Base-by-base conservation (phyloP, 495 filamentous ascomycete species). In the Penicillium egyptiacum region DNA sequence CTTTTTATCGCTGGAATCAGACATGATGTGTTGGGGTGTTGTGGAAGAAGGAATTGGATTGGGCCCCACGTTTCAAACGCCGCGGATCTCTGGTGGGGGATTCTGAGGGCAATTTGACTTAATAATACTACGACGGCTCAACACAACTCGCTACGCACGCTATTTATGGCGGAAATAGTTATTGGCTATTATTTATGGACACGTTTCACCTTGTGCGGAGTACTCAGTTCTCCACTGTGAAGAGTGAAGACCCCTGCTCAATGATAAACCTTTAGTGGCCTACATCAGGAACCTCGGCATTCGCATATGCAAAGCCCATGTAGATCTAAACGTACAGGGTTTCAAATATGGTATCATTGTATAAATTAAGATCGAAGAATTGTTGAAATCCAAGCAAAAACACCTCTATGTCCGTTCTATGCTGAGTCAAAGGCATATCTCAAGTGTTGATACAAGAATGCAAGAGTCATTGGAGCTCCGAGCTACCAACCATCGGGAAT, bases 1-100 rank as follows among this genome's bases (percentile, higher is more conserved):
- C 64, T 79, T 76, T 37, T 76, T 71, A 9, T 50, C 47, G 31
- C 47, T 28, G 16, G 70, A 58, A 46, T 76, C 72, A 26, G 76
- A 65, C 76, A 79, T 79, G 53, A 53, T 59, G 50, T 37, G 62
- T 53, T 23, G 37, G 41, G 43, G 28, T 49, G 54, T 53, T 35
- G 30, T 20, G 25, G 49, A 46, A 44, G 56, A 47, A 60, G 64
- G 61, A 67, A 57, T 66, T 60, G 53, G 44, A 41, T 55, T 35
- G 42, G 60, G 69, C 70, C 71, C 73, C 71, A 74, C 71, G 72
- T 75, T 53, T 62, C 37, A 46, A 52, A 49, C 55, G 44, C 57
- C 56, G 58, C 58, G 65, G 62, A 65, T 60, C 54, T 55, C 20
- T n/a, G 53, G 28, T 26, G 37, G 45, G 35, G 31, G 31, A 26